phyloP scores from a whole-genome alignment of 2,329 filamentous ascomycete genomes.

The Dendryphion nanum region DNA sequence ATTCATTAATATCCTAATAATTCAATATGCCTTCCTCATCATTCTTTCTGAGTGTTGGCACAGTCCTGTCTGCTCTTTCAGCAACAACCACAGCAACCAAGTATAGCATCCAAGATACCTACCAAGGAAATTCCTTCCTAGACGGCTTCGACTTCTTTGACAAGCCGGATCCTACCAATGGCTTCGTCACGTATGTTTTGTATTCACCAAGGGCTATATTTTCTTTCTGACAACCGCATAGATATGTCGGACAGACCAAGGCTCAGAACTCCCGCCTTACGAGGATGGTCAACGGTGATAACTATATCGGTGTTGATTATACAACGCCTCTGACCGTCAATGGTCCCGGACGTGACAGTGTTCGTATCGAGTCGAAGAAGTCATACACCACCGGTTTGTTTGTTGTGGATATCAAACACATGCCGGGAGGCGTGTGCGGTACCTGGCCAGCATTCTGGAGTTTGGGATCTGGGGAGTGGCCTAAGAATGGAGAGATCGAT shows the following conservation, averaged over 20 bases:
- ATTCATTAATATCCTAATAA: slow-evolving; percentile 20
- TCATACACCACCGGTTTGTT: slow-evolving; percentile 31
- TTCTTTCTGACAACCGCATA: slow-evolving; percentile 3
- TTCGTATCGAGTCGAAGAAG: slow-evolving; percentile 28
- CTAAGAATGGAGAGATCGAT: slow-evolving; percentile 30
- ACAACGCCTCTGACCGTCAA: slow-evolving; percentile 19
- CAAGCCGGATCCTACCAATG: slow-evolving; percentile 21
- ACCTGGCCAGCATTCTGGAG: slow-evolving; percentile 36
- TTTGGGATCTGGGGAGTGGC: slow-evolving; percentile 27
- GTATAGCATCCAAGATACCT: slow-evolving; percentile 17
- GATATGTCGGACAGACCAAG: slow-evolving; percentile 9
- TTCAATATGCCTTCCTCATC: slow-evolving; percentile 26
- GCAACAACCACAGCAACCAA: slow-evolving; percentile 18
- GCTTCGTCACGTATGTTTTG: slow-evolving; percentile 27
- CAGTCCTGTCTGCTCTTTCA: slow-evolving; percentile 22
- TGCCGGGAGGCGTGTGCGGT: slow-evolving; percentile 30
- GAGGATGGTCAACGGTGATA: slow-evolving; percentile 9
- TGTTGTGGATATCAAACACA: slow-evolving; percentile 30
- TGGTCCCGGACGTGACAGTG: slow-evolving; percentile 21
- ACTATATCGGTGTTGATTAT: slow-evolving; percentile 46
- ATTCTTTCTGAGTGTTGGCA: slow-evolving; percentile 21
- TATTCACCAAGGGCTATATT: background rate
- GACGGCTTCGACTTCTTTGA: slow-evolving; percentile 27
- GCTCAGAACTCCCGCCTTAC: slow-evolving; percentile 5
- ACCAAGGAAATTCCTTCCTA: slow-evolving; percentile 19